Percentiles rank a stretch among this genome's conserved stretches.
Evolutionary conservation across 345 rosid species (phyloP).

Genomic region (Draba incana): DNA sequence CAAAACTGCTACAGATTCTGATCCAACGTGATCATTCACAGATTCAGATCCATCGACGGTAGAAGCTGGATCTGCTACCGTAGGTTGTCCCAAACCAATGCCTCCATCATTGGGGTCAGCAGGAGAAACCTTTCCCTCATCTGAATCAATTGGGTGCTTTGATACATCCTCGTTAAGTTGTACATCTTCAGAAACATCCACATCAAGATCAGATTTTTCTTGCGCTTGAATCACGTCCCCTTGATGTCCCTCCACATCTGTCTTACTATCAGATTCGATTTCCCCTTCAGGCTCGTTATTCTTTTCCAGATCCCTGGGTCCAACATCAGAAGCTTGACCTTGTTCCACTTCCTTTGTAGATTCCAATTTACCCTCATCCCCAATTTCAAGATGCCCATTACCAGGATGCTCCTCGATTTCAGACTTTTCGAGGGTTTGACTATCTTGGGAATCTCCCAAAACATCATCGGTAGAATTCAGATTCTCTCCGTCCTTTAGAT

Average conservation of each 20-base stretch:
- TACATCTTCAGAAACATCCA: constrained; percentile 31
- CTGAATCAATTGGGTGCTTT: constrained; percentile 28
- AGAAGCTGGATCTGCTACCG: constrained; percentile 26
- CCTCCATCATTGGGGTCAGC: constrained; percentile 18
- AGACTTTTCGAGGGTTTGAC: constrained; percentile 25
- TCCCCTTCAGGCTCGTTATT: constrained; percentile 26
- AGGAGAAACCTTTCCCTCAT: constrained; percentile 29
- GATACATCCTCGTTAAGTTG: constrained; percentile 23
- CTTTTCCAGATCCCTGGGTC: constrained; percentile 31
- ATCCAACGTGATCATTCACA: constrained; percentile 20
- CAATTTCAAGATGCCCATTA: constrained; percentile 28
- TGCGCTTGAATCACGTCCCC: constrained; percentile 1
- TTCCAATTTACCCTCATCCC: constrained; percentile 29
- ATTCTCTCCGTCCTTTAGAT: constrained; percentile 23
- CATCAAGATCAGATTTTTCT: constrained; percentile 33
- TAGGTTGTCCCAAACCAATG: constrained; percentile 29
- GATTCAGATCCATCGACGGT: constrained; percentile 34
- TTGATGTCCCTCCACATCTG: constrained; percentile 34
- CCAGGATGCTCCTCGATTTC: constrained; percentile 21
- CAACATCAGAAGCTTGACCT: constrained; percentile 33
- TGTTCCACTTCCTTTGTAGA: constrained; percentile 34
- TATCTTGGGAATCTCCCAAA: constrained; percentile 26
- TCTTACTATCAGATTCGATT: constrained; percentile 28
- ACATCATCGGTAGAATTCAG: neutral
- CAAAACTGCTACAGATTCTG: constrained; percentile 34